Evolutionary conservation across 2,329 filamentous ascomycete genomes (phyloP), one percentile per base, ranked within the genome.

Genomic region (Thelonectria discophora): DNA sequence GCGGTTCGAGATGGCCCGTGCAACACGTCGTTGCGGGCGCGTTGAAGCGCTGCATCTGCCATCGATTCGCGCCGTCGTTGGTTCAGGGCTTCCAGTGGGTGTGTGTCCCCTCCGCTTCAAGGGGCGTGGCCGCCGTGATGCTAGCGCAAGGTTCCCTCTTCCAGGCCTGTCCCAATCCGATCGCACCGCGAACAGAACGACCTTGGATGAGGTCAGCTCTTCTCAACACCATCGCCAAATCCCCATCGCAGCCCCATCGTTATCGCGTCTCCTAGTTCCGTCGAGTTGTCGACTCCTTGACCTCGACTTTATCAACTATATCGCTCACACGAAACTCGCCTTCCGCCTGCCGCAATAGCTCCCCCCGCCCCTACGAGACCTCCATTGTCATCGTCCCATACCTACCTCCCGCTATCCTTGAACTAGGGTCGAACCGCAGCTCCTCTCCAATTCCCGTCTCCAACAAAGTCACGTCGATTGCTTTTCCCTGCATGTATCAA

Each of bases 401-500:
- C 66, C 59, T 68, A 24, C 21, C 21, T 24, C 21, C 67, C 58
- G 59, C n/a, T 46, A 11, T 56, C 57, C 58, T 66, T 66, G 65
- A 71, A 63, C 63, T 60, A 63, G 51, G 51, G 58, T 59, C 48
- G 43, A 61, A 58, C 65, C 60, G 27, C 27, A 67, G 43, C 43
- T 60, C 39, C 39, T 11, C n/a, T 58, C 55, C 58, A 57, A 49
- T 11, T 34, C 13, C 32, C 9, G 30, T 47, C 48, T 52, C 58
- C 45, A 15, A 49, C 39, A 37, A 53, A 45, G n/a, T 21, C 46
- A 58, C 32, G 42, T 42, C 27, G 50, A 55, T 42, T 43, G 56
- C 49, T 57, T 54, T 50, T 62, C 55, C 64, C 62, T 71, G 70
- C 68, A 72, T 72, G 70, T 67, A 57, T 69, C 65, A 65, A 40